Evolutionary conservation across 2,329 filamentous ascomycete species (phyloP).

Genomic region (Penicillium glabrum): DNA sequence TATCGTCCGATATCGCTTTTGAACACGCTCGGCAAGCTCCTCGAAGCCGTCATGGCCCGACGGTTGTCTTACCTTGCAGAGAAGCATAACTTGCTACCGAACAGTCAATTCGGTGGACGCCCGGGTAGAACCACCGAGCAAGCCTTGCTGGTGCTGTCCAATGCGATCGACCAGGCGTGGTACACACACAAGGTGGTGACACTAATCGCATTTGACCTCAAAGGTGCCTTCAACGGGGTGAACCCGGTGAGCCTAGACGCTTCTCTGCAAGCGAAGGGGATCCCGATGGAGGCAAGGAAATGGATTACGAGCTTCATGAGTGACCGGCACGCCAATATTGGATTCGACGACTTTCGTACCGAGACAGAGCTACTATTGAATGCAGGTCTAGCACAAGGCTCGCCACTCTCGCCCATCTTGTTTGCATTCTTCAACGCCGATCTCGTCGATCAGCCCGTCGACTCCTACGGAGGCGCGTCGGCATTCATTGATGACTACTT

Average conservation of each 20-base stretch:
- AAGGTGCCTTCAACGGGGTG: constrained; percentile 42
- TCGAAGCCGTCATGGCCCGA: constrained; percentile 16
- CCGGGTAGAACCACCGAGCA: constrained; percentile 12
- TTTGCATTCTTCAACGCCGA: too few species aligned
- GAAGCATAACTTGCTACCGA: constrained; percentile 10
- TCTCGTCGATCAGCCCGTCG: too few species aligned
- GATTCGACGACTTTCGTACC: too few species aligned
- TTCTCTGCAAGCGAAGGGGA: constrained; percentile 3
- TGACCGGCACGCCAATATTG: too few species aligned
- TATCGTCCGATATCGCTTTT: constrained; percentile 29
- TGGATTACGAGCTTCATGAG: background rate
- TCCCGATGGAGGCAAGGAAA: background rate
- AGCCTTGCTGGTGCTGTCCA: constrained; percentile 11
- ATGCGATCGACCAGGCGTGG: background rate
- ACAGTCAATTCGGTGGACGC: constrained; percentile 15
- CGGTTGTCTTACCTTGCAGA: constrained; percentile 13
- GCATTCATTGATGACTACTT: too few species aligned
- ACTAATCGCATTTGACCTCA: constrained; percentile 39
- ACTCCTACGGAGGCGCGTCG: too few species aligned
- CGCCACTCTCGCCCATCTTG: too few species aligned
- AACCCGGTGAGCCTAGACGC: constrained; percentile 8
- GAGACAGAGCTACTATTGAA: too few species aligned
- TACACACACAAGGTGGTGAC: constrained; percentile 3
- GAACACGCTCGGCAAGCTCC: constrained; percentile 21
- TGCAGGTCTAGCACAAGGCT: too few species aligned